phyloP scores from a whole-genome alignment of 345 rosid species.

The Physaria fendleri region DNA sequence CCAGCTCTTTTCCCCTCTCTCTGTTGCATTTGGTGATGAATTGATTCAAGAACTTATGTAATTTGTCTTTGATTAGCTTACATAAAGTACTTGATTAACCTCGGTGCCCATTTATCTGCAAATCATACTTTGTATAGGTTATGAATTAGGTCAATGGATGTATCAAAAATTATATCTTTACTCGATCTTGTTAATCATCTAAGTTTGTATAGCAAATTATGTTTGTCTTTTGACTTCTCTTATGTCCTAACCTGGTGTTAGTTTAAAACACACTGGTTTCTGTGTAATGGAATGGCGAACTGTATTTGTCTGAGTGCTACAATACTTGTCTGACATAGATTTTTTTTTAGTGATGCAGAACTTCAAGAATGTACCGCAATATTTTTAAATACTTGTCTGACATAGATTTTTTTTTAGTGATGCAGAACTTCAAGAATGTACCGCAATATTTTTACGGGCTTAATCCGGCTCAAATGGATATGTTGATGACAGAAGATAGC shows the following conservation, averaged over 20 bases:
- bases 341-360: slow-evolving; percentile 69
- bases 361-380: slow-evolving; percentile 66
- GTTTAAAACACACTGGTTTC: neutral
- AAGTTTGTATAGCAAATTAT: neutral
- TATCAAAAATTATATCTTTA: neutral
- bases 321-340: too few relatives aligned
- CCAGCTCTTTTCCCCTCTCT: too few relatives aligned
- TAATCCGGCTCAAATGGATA: slow-evolving; percentile 68
- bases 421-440: slow-evolving; percentile 73
- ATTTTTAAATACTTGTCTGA: too few relatives aligned
- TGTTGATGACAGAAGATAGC: slow-evolving; percentile 89
- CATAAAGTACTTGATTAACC: neutral
- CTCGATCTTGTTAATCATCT: neutral
- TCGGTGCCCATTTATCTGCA: neutral
- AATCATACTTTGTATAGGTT: neutral
- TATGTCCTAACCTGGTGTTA: neutral
- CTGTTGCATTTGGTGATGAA: too few relatives aligned
- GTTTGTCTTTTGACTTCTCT: neutral
- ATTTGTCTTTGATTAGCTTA: too few relatives aligned
- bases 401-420: slow-evolving; percentile 63
- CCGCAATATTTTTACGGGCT: slow-evolving; percentile 81
- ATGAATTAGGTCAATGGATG: neutral
- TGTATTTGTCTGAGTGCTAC: too few relatives aligned
- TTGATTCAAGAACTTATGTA: too few relatives aligned
- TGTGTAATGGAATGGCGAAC: too few relatives aligned